Percentiles rank a stretch among this genome's conserved stretches.
Evolutionary conservation across 805 yeast genomes (phyloP).

Genomic region (Clavispora vitiphila): DNA sequence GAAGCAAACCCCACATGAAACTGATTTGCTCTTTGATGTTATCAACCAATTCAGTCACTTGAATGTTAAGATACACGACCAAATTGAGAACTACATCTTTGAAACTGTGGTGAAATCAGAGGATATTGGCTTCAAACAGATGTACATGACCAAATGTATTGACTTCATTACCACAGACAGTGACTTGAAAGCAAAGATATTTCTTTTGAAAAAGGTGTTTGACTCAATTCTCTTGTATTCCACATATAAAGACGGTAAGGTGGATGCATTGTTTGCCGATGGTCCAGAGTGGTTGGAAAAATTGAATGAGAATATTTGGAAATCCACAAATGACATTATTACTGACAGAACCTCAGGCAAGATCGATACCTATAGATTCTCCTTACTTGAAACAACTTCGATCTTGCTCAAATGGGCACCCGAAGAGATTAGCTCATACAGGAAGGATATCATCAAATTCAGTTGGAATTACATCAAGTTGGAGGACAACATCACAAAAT

Average conservation of each 20-base stretch:
- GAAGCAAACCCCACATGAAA: slow-evolving; percentile 19
- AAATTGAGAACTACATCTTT: slow-evolving; percentile 55
- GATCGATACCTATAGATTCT: slow-evolving; percentile 70
- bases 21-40: slow-evolving; percentile 25
- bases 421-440: slow-evolving; percentile 47
- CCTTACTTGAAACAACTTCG: slow-evolving; percentile 76
- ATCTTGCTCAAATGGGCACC: slow-evolving; percentile 68
- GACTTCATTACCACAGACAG: slow-evolving; percentile 43
- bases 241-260: slow-evolving; percentile 43
- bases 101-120: slow-evolving; percentile 47
- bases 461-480: slow-evolving; percentile 90
- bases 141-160: slow-evolving; percentile 48
- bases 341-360: slow-evolving; percentile 58
- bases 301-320: slow-evolving; percentile 71
- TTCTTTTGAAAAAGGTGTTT: slow-evolving; percentile 51
- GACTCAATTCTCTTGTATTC: slow-evolving; percentile 64
- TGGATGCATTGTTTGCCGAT: slow-evolving; percentile 41
- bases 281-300: slow-evolving; percentile 58
- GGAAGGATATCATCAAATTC: slow-evolving; percentile 86
- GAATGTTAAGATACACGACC: slow-evolving; percentile 41
- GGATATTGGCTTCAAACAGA: slow-evolving; percentile 43
- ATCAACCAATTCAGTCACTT: slow-evolving; percentile 38
- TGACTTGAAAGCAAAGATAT: slow-evolving; percentile 51
- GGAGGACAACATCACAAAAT: slow-evolving; percentile 85
- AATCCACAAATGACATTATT: slow-evolving; percentile 48